These are phyloP conservation scores for Ustilago sp. DNA, from an alignment of 1,284 basidiomycete species.

Conservation along the genomic window DNA sequence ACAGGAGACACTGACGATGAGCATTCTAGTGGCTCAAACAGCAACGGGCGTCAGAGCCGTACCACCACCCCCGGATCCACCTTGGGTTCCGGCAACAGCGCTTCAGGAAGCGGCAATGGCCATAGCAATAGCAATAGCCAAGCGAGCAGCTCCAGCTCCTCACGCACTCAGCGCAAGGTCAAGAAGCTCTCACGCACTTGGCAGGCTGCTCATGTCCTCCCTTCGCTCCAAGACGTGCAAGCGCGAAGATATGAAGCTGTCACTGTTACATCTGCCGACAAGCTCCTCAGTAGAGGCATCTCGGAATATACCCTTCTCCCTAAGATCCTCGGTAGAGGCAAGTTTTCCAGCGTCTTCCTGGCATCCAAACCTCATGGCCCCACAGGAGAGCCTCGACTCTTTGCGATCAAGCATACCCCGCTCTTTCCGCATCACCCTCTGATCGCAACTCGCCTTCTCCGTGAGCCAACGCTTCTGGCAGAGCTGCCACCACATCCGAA, in stretches of 20 bases:
- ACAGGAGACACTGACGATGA: constrained; percentile 33
- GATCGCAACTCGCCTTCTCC: constrained; percentile 73
- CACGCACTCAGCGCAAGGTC: constrained; percentile 22
- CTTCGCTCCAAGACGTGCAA: constrained; percentile 41
- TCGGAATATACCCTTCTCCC: constrained; percentile 69
- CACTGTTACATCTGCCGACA: constrained; percentile 62
- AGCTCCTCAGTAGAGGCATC: constrained; percentile 65
- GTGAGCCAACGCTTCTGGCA: constrained; percentile 74
- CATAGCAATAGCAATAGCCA: constrained; percentile 16
- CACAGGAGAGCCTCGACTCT: constrained; percentile 61
- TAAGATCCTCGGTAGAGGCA: constrained; percentile 65
- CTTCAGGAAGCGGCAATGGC: constrained; percentile 7
- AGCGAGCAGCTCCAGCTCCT: constrained; percentile 23
- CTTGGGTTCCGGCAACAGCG: constrained; percentile 18
- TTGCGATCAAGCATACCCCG: constrained; percentile 74
- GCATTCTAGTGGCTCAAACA: constrained; percentile 10
- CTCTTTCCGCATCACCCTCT: constrained; percentile 74
- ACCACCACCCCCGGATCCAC: constrained; percentile 41
- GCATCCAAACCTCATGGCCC: constrained; percentile 59
- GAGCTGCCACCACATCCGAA: constrained; percentile 74
- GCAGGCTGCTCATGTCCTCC: constrained; percentile 36
- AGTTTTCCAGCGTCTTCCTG: constrained; percentile 69
- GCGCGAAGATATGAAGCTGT: constrained; percentile 29
- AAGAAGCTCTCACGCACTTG: constrained; percentile 22
- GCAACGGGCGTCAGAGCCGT: constrained; percentile 18